Evolutionary conservation across 345 rosid genomes (phyloP).

Genomic region (Bruguiera parviflora): DNA sequence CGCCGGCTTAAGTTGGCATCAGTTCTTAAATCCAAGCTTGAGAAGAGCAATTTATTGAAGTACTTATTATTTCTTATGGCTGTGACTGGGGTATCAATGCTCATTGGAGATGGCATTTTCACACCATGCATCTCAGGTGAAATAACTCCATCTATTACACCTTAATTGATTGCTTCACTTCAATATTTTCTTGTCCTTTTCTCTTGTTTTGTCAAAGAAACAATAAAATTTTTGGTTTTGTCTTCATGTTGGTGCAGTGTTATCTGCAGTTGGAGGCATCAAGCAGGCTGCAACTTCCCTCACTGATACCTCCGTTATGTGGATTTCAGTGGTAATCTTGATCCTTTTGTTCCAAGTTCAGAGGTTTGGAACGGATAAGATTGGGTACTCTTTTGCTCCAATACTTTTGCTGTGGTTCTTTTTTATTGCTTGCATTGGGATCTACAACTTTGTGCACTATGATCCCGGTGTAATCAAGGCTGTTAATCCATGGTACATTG

Average conservation of each 20-base stretch:
- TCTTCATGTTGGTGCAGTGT: slow-evolving; percentile 20
- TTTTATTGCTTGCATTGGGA: slow-evolving; percentile 33
- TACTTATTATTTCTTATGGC: slow-evolving; percentile 35
- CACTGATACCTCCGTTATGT: slow-evolving; percentile 24
- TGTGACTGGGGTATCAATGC: slow-evolving; percentile 57
- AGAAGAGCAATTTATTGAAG: slow-evolving; percentile 35
- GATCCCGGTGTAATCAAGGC: slow-evolving; percentile 40
- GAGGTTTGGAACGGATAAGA: too few relatives aligned
- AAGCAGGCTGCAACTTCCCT: slow-evolving; percentile 30
- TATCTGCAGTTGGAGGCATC: slow-evolving; percentile 53
- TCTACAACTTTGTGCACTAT: slow-evolving; percentile 36
- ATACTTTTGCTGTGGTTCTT: slow-evolving; percentile 40
- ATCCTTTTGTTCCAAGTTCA: too few relatives aligned
- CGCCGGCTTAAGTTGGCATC: too few relatives aligned
- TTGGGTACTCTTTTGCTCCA: slow-evolving; percentile 46
- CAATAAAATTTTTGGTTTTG: too few relatives aligned
- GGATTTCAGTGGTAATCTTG: slow-evolving; percentile 40
- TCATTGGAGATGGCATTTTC: slow-evolving; percentile 59
- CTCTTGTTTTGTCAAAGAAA: too few relatives aligned
- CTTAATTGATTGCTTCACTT: too few relatives aligned
- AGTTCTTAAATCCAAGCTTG: too few relatives aligned
- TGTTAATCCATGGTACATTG: slow-evolving; percentile 54
- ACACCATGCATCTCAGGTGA: slow-evolving; percentile 58
- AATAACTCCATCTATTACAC: too few relatives aligned
- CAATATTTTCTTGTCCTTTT: too few relatives aligned